phyloP scores from a whole-genome alignment of 1,284 basidiomycete species.

The Porodaedalea pini region DNA sequence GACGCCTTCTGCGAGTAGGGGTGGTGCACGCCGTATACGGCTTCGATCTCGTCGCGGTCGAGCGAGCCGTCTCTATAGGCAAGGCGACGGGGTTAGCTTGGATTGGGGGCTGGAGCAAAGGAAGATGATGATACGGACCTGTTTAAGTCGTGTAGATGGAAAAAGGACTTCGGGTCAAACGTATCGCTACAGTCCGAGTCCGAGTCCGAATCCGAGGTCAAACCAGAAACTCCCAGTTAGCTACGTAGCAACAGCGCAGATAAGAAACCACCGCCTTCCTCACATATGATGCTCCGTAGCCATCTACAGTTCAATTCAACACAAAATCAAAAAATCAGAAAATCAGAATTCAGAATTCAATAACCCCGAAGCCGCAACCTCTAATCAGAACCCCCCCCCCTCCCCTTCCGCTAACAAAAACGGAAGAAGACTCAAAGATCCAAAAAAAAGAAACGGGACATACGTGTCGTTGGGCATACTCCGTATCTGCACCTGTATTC shows the following conservation, averaged over 20 bases:
- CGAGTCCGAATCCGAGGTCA: not conserved
- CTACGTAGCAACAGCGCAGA: not conserved
- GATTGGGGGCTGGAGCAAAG: not conserved
- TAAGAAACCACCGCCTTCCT: slow-evolving; percentile 19
- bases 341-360: slow-evolving; percentile 4
- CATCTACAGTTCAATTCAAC: slow-evolving; percentile 51
- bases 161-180: slow-evolving; percentile 78
- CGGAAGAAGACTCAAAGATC: no score
- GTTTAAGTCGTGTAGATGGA: slow-evolving; percentile 89
- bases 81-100: slow-evolving; percentile 2
- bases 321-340: not conserved
- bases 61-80: slow-evolving; percentile 62
- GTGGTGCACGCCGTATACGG: slow-evolving; percentile 94
- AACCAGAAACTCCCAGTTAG: not conserved
- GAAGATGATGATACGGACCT: slow-evolving; percentile 42
- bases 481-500: slow-evolving; percentile 30
- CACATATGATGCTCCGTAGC: slow-evolving; percentile 83
- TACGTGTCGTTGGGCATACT: slow-evolving; percentile 52
- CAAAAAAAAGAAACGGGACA: slow-evolving; percentile 34
- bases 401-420: no score
- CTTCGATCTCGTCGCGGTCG: slow-evolving; percentile 82
- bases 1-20: slow-evolving; percentile 87
- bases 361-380: no score
- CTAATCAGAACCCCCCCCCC: no score
- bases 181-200: slow-evolving; percentile 50